Evolutionary conservation across 345 rosid genomes (phyloP).

Genomic region (Populus pruinosa): DNA sequence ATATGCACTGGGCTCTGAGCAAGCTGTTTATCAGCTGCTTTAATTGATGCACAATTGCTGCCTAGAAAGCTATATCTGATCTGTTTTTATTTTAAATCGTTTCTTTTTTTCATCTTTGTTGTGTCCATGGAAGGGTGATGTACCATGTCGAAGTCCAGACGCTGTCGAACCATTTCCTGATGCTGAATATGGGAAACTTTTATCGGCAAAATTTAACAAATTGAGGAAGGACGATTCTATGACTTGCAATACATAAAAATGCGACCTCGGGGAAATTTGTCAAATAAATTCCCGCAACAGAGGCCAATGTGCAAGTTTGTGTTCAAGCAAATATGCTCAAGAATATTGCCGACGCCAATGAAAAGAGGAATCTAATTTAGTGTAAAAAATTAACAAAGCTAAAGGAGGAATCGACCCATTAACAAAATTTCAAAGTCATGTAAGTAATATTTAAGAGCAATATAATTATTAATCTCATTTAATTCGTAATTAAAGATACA

Average conservation of each 20-base stretch:
- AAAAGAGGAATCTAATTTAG: not conserved
- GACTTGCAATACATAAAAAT: not conserved
- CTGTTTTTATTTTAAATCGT: not conserved
- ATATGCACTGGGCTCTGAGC: slow-evolving; percentile 66
- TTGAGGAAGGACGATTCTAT: not conserved
- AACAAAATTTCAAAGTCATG: too few species aligned
- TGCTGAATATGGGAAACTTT: not conserved
- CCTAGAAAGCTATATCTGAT: slow-evolving; percentile 61
- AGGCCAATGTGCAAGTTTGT: too few species aligned
- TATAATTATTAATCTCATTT: too few species aligned
- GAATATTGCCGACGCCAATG: not conserved
- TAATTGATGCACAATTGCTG: slow-evolving; percentile 45
- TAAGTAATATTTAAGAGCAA: too few species aligned
- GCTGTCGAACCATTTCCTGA: not conserved
- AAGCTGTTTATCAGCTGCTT: slow-evolving; percentile 19
- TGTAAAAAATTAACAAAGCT: not conserved
- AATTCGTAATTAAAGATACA: too few species aligned
- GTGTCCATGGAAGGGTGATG: not conserved
- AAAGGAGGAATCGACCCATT: not conserved
- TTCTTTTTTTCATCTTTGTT: too few species aligned
- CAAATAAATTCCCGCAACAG: too few species aligned
- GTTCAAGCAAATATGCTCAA: too few species aligned
- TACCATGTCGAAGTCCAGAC: not conserved
- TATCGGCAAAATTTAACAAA: not conserved
- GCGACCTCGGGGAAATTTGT: too few species aligned